Percentiles rank a stretch among this genome's conserved stretches.
phyloP scores from a whole-genome alignment of 2,329 filamentous ascomycete species.

The Penicillium fuscoglaucum region DNA sequence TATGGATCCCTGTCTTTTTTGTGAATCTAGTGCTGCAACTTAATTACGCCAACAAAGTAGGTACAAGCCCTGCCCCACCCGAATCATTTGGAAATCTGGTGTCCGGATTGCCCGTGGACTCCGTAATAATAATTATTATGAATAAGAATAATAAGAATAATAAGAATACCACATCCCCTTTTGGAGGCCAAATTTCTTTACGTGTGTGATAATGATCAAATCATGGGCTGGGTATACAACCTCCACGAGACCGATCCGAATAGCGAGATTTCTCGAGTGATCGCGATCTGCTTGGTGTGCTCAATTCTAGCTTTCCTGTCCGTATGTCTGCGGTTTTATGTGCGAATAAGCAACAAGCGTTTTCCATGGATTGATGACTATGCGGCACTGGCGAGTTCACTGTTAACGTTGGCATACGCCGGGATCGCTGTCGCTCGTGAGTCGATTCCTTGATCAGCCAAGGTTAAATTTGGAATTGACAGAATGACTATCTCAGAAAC shows the following conservation, averaged over 20 bases:
- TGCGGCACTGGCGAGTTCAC: constrained; percentile 23
- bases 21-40: neutral
- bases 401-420: constrained; percentile 23
- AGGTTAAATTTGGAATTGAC: neutral
- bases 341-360: constrained; percentile 24
- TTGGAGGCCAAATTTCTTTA: neutral
- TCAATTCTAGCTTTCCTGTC: constrained; percentile 24
- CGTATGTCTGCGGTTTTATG: constrained; percentile 27
- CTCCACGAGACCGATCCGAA: constrained; percentile 26
- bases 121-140: neutral
- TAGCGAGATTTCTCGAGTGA: constrained; percentile 22
- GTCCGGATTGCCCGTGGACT: neutral
- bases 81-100: neutral
- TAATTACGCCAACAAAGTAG: neutral
- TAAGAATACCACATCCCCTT: neutral
- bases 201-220: neutral
- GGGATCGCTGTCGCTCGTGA: constrained; percentile 24
- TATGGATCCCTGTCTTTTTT: neutral
- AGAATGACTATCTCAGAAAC: constrained; percentile 23
- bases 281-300: constrained; percentile 26
- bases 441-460: constrained; percentile 7
- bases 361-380: constrained; percentile 31
- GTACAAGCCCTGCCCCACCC: neutral
- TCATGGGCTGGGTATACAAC: constrained; percentile 35
- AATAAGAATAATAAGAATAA: neutral